Conservation (phyloP, 768 basidiomycete species). For the Tubosaeta sp. region DNA sequence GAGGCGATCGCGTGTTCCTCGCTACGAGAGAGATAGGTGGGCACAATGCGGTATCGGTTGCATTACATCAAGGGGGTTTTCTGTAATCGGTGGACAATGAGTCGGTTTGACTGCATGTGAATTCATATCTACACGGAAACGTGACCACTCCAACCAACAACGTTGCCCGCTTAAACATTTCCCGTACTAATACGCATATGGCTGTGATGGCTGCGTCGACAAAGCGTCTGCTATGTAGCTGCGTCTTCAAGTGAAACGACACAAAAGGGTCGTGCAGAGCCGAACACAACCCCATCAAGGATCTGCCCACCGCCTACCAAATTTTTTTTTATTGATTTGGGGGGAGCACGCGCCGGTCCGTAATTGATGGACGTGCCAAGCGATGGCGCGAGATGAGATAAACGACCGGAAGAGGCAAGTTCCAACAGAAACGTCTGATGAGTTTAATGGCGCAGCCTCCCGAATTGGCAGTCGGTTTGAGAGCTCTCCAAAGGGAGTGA, state of each 20-base stretch:
- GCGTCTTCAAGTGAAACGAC: neutral
- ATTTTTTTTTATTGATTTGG: neutral
- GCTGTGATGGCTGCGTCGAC: neutral
- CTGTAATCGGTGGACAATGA: conserved; percentile 10
- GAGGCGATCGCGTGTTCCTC: conserved; percentile 28
- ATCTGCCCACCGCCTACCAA: neutral
- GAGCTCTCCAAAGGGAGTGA: conserved; percentile 16
- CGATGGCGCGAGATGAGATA: conserved; percentile 7
- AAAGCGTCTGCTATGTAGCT: too few species aligned
- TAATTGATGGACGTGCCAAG: conserved; percentile 7
- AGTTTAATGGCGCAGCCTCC: neutral
- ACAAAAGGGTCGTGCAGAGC: neutral
- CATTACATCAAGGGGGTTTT: conserved; percentile 12
- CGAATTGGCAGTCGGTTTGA: conserved; percentile 20
- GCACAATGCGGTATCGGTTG: conserved; percentile 13
- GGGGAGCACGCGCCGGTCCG: conserved; percentile 10
- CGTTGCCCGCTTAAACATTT: neutral
- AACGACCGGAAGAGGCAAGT: conserved; percentile 18
- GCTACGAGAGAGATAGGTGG: conserved; percentile 1
- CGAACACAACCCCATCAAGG: neutral
- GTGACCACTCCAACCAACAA: neutral
- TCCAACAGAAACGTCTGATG: conserved; percentile 32
- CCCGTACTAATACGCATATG: too few species aligned
- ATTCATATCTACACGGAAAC: neutral
- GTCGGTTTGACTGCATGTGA: neutral